A percentile compares a stretch with the other conserved stretches of the same genome.
phyloP scores from a whole-genome alignment of 2,329 filamentous ascomycete genomes.

The Exophiala lecanii-corni region DNA sequence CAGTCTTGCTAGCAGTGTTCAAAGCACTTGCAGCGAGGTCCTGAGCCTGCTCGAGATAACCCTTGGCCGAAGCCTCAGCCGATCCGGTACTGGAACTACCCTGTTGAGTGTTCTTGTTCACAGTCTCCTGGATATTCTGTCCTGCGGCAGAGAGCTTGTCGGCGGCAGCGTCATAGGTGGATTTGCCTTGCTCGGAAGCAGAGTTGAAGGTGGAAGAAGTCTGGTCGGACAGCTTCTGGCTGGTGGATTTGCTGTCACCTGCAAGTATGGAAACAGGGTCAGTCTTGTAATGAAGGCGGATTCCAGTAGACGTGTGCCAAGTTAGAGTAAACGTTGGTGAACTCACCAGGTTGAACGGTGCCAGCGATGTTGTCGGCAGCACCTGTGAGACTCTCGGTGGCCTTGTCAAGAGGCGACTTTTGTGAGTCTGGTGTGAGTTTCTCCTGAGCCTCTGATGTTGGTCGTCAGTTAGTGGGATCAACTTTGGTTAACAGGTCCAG shows the following conservation, averaged over 20 bases:
- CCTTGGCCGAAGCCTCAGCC: constrained; percentile 12
- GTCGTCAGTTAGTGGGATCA: constrained; percentile 11
- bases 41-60: constrained; percentile 19
- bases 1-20: constrained; percentile 23
- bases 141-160: constrained; percentile 12
- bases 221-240: constrained; percentile 48
- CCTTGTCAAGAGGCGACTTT: constrained; percentile 59
- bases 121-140: constrained; percentile 15
- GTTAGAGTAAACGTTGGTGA: background rate
- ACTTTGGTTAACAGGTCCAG: no score
- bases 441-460: constrained; percentile 46
- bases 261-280: constrained; percentile 19
- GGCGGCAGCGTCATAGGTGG: constrained; percentile 1
- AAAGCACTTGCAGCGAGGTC: constrained; percentile 22
- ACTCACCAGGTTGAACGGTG: constrained; percentile 33
- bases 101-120: constrained; percentile 6
- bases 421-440: constrained; percentile 53
- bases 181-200: constrained; percentile 1
- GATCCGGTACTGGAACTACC: constrained; percentile 11
- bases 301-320: background rate
- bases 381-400: constrained; percentile 54
- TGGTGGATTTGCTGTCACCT: constrained; percentile 52
- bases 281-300: background rate
- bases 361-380: constrained; percentile 50
- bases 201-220: constrained; percentile 10